Conservation (phyloP, 108 stramenopile genomes). For the Epithemia pelagica region DNA sequence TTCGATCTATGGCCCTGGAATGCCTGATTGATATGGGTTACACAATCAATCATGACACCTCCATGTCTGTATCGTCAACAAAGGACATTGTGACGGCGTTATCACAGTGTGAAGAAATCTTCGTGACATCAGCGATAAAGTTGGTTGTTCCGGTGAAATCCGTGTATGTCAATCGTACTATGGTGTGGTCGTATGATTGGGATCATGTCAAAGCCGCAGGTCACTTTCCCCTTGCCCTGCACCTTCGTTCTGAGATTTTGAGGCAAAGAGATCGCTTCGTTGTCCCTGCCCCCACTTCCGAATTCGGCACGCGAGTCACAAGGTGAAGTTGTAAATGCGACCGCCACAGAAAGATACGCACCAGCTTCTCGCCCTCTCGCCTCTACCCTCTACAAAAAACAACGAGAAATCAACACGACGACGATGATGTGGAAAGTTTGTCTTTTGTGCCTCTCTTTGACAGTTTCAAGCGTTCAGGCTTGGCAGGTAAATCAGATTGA, state of each 20-base stretch:
- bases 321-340: not conserved
- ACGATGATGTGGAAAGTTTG: not conserved
- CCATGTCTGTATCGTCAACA: not conserved
- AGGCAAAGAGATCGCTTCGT: too few species aligned
- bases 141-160: conserved; percentile 46
- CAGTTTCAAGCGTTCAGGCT: not conserved
- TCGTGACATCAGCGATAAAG: conserved; percentile 62
- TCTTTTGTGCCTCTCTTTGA: not conserved
- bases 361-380: too few species aligned
- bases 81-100: not conserved
- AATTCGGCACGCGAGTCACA: not conserved
- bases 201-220: too few species aligned
- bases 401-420: too few species aligned
- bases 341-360: not conserved
- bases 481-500: not conserved
- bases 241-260: too few species aligned
- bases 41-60: conserved; percentile 23
- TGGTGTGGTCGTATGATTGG: not conserved
- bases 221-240: too few species aligned
- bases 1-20: conserved; percentile 46
- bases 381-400: too few species aligned
- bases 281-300: too few species aligned
- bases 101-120: conserved; percentile 39
- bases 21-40: conserved; percentile 21
- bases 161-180: not conserved